Evolutionary conservation across 371 early-diverging fungal genomes (phyloP), one percentile per base, ranked within the genome.

Genomic region (Gilbertella persicaria): DNA sequence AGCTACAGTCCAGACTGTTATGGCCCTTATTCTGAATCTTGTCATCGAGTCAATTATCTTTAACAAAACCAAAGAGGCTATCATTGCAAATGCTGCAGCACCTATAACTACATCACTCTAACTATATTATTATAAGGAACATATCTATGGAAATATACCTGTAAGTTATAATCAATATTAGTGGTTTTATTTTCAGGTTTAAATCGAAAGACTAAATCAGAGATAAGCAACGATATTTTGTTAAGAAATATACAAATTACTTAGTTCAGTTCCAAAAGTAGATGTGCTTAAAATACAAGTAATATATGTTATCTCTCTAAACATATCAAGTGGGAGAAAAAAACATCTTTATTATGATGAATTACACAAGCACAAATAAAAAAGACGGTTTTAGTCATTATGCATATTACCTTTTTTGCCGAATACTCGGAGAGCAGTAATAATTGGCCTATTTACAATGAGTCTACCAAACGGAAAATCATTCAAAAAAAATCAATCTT

Each of bases 291-390:
- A 20, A 20, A 45, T 45, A 16, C 16, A 30, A 12, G 46, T 30
- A 21, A 33, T 45, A 33, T 45, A 45, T 19, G 46, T 12, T 33
- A 45, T 14, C n/a, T 45, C 46, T 8, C 33, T 17, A 45, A 45
- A 45, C 46, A 45, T 45, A n/a, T n/a, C n/a, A n/a, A n/a, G n/a
- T n/a, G n/a, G n/a, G n/a, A n/a, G n/a, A n/a, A n/a, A n/a, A n/a
- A n/a, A n/a, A n/a, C n/a, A n/a, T n/a, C n/a, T n/a, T n/a, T n/a
- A n/a, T n/a, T n/a, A n/a, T n/a, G n/a, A n/a, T n/a, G n/a, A n/a
- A n/a, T n/a, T n/a, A n/a, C n/a, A n/a, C n/a, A n/a, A n/a, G n/a
- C n/a, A n/a, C n/a, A n/a, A n/a, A n/a, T n/a, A n/a, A n/a, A n/a
- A n/a, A n/a, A n/a, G n/a, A n/a, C n/a, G n/a, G n/a, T n/a, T n/a